Evolutionary conservation across 2,329 filamentous ascomycete genomes (phyloP).

Genomic region (Pseudocercospora fijiensis): DNA sequence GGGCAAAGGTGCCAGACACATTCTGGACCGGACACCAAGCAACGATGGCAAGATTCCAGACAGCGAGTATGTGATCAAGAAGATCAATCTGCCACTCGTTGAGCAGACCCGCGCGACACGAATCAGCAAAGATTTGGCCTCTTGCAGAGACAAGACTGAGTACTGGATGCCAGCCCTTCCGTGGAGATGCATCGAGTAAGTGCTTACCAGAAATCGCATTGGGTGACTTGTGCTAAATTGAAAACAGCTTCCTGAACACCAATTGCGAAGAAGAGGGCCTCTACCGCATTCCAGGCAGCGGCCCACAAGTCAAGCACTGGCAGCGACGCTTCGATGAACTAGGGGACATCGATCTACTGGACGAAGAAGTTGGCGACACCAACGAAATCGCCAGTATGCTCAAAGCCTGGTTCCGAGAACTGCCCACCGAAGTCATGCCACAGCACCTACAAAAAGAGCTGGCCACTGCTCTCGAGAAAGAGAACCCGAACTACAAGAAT

Average conservation of each 20-base stretch:
- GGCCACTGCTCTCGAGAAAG: conserved; percentile 73
- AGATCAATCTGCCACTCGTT: conserved; percentile 81
- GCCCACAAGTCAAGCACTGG: conserved; percentile 88
- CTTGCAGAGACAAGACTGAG: conserved; percentile 91
- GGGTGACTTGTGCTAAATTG: conserved; percentile 18
- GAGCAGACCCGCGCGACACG: conserved; percentile 88
- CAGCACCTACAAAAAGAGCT: conserved; percentile 79
- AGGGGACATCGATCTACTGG: conserved; percentile 84
- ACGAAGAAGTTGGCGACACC: conserved; percentile 87
- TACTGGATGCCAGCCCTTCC: conserved; percentile 98
- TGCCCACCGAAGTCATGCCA: conserved; percentile 92
- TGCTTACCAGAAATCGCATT: conserved; percentile 17
- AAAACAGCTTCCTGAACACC: conserved; percentile 75
- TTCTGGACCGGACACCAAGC: conserved; percentile 55
- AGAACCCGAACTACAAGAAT: conserved; percentile 72
- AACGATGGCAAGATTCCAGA: conserved; percentile 63
- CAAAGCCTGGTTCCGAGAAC: conserved; percentile 89
- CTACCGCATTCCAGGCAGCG: conserved; percentile 88
- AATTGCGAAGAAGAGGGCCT: conserved; percentile 92
- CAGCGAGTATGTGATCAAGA: conserved; percentile 78
- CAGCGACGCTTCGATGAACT: conserved; percentile 81
- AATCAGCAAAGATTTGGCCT: conserved; percentile 84
- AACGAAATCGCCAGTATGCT: conserved; percentile 96
- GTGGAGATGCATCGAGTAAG: conserved; percentile 86
- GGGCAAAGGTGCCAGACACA: conserved; percentile 26